Base-by-base conservation (phyloP, 495 filamentous ascomycete genomes). In the Niebla homalea region DNA sequence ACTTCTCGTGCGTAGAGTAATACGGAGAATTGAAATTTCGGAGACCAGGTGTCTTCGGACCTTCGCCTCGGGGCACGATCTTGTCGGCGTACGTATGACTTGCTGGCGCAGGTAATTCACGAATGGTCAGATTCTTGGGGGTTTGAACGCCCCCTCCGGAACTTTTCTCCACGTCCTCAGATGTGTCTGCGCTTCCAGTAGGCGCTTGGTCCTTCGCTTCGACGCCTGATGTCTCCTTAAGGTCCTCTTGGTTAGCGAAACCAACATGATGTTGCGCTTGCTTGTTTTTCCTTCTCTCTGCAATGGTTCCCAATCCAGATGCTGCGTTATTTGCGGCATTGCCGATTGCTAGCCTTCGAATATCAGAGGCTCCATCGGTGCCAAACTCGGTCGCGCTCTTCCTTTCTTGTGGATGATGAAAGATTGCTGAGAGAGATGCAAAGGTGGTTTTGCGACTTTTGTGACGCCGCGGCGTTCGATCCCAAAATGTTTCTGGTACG, bases 401-500 rank as follows among this genome's bases (percentile, higher is more conserved):
- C 20, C 49, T 50, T 12, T 48, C 50, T 0, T 45, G 55, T 16
- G 49, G 4, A 5, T 58, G 37, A 48, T 44, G 46, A 35, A 61
- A 61, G 18, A 61, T 49, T 15, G 35, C 50, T 1, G 58, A 58
- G 8, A 56, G 16, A 25, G 50, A 51, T 12, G 43, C 46, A 4
- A 61, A 42, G 7, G 45, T 37, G n/a, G 50, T 37, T 46, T 48
- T 57, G 25, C 39, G 42, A 22, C 44, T 58, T 16, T 51, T 57
- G 53, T 76, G 77, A 57, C 85, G 75, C 38, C 74, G 69, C 2
- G 89, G 90, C 3, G 82, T 82, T 19, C 92, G 75, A 60, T 96
- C 89, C 92, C 92, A 96, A 59, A 95, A 95, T 0, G 89, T 95
- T 66, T 98, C 92, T 0, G 92, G 92, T 5, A 94, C 85, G 57